Evolutionary conservation across 2,329 filamentous ascomycete species (phyloP).

Genomic region (Chaetomiaceae sp.): DNA sequence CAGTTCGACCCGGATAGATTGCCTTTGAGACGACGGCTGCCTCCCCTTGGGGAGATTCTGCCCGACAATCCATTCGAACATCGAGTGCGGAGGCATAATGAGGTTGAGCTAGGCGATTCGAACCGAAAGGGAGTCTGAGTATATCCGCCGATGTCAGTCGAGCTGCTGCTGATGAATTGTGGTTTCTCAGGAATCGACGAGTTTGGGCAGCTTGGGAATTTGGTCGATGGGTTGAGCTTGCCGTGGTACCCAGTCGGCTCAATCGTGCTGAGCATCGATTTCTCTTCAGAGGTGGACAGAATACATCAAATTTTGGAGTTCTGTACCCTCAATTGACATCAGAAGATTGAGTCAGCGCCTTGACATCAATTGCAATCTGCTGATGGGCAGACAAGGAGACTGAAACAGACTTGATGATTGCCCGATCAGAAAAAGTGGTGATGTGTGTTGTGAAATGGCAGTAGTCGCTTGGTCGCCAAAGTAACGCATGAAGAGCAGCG

Average conservation of each 20-base stretch:
- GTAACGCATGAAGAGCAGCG: too few relatives aligned
- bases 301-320: too few relatives aligned
- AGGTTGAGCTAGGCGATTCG: not conserved
- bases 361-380: not conserved
- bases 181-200: too few relatives aligned
- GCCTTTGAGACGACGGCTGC: constrained; percentile 18
- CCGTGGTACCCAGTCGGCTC: too few relatives aligned
- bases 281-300: too few relatives aligned
- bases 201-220: too few relatives aligned
- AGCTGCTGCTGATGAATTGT: too few relatives aligned
- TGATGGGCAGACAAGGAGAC: not conserved
- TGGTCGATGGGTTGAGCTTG: too few relatives aligned
- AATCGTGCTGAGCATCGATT: too few relatives aligned
- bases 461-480: not conserved
- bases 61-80: constrained; percentile 37
- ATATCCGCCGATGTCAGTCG: not conserved
- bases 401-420: not conserved
- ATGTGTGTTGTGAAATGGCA: not conserved
- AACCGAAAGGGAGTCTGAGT: not conserved
- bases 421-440: not conserved
- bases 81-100: constrained; percentile 34
- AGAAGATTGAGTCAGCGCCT: too few relatives aligned
- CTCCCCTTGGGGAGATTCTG: constrained; percentile 28
- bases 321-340: too few relatives aligned
- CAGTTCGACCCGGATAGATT: constrained; percentile 34